These are phyloP conservation scores for Salicornia ramosissima DNA, from an alignment of 148 eudicot genomes.

Conservation along the genomic window DNA sequence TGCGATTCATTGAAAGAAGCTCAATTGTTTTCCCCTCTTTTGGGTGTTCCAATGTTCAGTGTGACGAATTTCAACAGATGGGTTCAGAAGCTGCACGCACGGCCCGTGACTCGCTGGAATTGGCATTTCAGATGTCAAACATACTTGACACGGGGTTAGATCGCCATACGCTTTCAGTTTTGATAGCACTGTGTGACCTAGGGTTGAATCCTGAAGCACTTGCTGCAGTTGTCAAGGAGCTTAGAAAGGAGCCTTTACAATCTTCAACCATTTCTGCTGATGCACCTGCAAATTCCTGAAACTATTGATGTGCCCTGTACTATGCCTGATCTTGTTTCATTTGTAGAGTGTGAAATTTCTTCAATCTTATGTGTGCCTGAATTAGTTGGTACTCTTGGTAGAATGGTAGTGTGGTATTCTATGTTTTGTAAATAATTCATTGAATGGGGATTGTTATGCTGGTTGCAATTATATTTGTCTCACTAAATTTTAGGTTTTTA, in stretches of 20 bases:
- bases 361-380: background rate
- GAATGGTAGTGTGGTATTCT: too few relatives aligned
- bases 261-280: constrained; percentile 21
- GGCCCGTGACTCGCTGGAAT: constrained; percentile 66
- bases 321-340: background rate
- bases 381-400: background rate
- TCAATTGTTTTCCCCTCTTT: too few relatives aligned
- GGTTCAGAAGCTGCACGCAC: constrained; percentile 62
- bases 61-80: constrained; percentile 26
- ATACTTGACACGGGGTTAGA: constrained; percentile 80
- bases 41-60: too few relatives aligned
- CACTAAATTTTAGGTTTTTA: too few relatives aligned
- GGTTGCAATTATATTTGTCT: too few relatives aligned
- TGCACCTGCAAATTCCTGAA: constrained; percentile 28
- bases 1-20: too few relatives aligned
- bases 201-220: constrained; percentile 74
- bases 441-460: background rate
- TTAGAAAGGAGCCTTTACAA: constrained; percentile 39
- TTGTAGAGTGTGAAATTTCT: background rate
- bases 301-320: background rate
- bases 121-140: constrained; percentile 72
- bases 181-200: constrained; percentile 64
- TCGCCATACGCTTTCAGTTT: constrained; percentile 77
- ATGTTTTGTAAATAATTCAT: too few relatives aligned
- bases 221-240: constrained; percentile 79